A percentile compares a stretch with the other conserved stretches of the same genome.
Evolutionary conservation across 1,284 basidiomycete species (phyloP).

Genomic region (Fomes fomentarius): DNA sequence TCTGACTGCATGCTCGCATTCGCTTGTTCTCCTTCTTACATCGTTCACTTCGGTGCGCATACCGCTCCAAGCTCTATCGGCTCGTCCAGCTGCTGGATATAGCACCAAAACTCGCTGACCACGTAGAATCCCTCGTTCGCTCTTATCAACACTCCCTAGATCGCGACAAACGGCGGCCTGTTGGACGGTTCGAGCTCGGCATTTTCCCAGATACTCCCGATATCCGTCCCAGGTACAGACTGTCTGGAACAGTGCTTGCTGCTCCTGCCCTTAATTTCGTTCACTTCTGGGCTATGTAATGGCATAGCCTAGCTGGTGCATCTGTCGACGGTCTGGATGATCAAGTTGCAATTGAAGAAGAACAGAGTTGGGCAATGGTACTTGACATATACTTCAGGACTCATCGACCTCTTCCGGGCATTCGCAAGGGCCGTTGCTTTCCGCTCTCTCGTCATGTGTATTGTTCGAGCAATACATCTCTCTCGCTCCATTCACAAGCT

Average conservation of each 20-base stretch:
- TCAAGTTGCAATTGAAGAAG: conserved; percentile 16
- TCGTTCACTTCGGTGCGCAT: neutral
- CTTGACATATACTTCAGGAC: conserved; percentile 25
- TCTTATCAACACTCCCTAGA: conserved; percentile 33
- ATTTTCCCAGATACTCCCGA: neutral
- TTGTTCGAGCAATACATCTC: conserved; percentile 11
- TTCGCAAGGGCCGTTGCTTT: conserved; percentile 21
- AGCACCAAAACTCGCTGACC: conserved; percentile 18
- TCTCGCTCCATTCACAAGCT: conserved; percentile 7
- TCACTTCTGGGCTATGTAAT: neutral
- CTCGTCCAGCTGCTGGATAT: neutral
- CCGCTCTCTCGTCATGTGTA: conserved; percentile 39
- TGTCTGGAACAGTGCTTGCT: conserved; percentile 11
- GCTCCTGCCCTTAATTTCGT: neutral
- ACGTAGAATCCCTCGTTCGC: conserved; percentile 36
- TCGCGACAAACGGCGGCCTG: conserved; percentile 33
- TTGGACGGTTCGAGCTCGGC: conserved; percentile 35
- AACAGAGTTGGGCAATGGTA: conserved; percentile 29
- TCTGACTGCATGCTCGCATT: neutral
- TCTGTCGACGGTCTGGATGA: conserved; percentile 7
- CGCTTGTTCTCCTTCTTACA: neutral
- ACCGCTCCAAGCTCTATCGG: neutral
- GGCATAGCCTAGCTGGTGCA: conserved; percentile 1
- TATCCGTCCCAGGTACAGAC: conserved; percentile 10
- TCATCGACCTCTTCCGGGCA: conserved; percentile 4